Base-by-base conservation (phyloP, 2,329 filamentous ascomycete species). In the Alternaria sp. region DNA sequence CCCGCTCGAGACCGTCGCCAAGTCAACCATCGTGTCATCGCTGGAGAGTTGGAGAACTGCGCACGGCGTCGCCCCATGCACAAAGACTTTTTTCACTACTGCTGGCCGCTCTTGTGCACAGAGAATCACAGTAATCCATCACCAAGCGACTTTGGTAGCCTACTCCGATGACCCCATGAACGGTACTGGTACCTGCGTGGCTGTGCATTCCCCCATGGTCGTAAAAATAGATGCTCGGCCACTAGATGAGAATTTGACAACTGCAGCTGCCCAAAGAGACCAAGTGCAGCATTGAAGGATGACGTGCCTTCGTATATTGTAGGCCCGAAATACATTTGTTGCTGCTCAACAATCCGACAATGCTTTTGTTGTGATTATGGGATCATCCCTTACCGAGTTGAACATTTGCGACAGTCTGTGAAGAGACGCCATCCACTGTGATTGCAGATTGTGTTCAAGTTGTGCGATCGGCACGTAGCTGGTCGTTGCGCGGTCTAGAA, bases 1-100 rank as follows among this genome's bases (percentile, higher is more conserved):
- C 54, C 51, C 51, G 58, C 57, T 64, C 51, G 53, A 64, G 63
- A 64, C 60, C 51, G 28, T 44, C 39, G 51, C 51, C 51, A 46
- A 54, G 51, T 24, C 28, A 38, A 36, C 41, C 30, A 46, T 44
- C 30, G 28, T 36, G 43, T 46, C 41, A 28, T 20, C 16, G 42
- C 16, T 28, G 5, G 22, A 34, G 41, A 20, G 41, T 34, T 16
- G 32, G n/a, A 54, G 3, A 20, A 32, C 32, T 22, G 30, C 51
- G 18, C 34, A 28, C 46, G 16, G 46, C 46, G 24, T 49, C 46
- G 32, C 26, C 30, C 22, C 52, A 18, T 46, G 30, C 52, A 47
- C 52, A 51, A 54, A 32, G 36, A 18, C 30, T 39, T 38, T 22
- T 46, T 44, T 34, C 18, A 14, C 22, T 28, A 42, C 34, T 28